Conservation (phyloP, 2,329 filamentous ascomycete species). For the Cephalotrichum gorgonifer region DNA sequence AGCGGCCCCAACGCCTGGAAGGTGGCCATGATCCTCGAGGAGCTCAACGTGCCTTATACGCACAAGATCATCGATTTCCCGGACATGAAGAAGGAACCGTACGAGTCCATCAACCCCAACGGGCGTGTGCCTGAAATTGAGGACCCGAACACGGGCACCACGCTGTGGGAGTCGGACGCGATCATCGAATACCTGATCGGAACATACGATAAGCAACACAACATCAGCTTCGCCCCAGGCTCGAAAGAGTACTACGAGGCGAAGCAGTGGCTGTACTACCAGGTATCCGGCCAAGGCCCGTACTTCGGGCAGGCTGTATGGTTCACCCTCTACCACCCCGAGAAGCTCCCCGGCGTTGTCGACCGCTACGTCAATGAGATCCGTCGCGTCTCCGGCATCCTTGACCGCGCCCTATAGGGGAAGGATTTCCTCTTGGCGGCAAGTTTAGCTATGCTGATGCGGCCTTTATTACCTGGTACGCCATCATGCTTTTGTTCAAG, state of each 20-base stretch:
- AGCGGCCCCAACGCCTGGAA: constrained; percentile 19
- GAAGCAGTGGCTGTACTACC: constrained; percentile 25
- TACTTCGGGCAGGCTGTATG: constrained; percentile 24
- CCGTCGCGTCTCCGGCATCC: constrained; percentile 18
- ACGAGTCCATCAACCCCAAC: constrained; percentile 21
- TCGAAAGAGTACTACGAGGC: constrained; percentile 8
- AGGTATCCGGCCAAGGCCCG: constrained; percentile 27
- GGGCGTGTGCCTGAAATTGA: constrained; percentile 20
- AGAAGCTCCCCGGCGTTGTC: constrained; percentile 17
- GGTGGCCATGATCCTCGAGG: constrained; percentile 23
- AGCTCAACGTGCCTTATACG: constrained; percentile 18
- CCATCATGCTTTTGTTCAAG: constrained; percentile 8
- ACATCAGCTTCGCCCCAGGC: constrained; percentile 6
- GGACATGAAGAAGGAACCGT: constrained; percentile 14
- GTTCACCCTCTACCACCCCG: constrained; percentile 18
- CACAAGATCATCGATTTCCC: constrained; percentile 12
- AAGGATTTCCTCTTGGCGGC: constrained; percentile 24
- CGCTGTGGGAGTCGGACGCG: constrained; percentile 19
- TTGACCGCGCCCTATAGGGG: constrained; percentile 20
- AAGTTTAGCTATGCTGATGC: constrained; percentile 22
- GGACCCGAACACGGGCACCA: constrained; percentile 21
- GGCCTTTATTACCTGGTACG: constrained; percentile 20
- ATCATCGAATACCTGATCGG: constrained; percentile 16
- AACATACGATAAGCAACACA: constrained; percentile 14
- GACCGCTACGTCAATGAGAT: constrained; percentile 19